These are phyloP conservation scores for Arctostaphylos glauca DNA, from an alignment of 148 eudicot genomes.

Conservation along the genomic window DNA sequence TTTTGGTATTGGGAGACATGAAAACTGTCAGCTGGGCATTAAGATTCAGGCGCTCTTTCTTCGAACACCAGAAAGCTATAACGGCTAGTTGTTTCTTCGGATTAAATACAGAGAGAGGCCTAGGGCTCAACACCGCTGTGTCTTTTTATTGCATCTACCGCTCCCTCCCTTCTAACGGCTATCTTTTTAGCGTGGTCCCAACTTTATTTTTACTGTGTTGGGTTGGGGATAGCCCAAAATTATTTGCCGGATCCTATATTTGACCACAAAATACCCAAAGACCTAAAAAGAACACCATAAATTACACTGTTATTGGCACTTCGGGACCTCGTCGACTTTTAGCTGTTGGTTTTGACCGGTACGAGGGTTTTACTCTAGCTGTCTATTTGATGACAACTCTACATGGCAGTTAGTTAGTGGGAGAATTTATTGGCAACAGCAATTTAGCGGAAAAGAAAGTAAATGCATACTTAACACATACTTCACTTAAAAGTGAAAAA, in stretches of 20 bases:
- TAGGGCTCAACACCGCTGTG: not conserved
- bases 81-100: slow-evolving; percentile 58
- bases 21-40: slow-evolving; percentile 40
- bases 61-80: slow-evolving; percentile 15
- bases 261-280: not conserved
- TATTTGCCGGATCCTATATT: not conserved
- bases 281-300: not conserved
- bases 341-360: too few relatives aligned
- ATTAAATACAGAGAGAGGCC: not conserved
- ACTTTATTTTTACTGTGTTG: not conserved
- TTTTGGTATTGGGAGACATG: slow-evolving; percentile 29
- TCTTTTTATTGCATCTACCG: slow-evolving; percentile 17
- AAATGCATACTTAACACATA: too few relatives aligned
- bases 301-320: not conserved
- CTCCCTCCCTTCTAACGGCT: slow-evolving; percentile 31
- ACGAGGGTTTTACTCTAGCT: too few relatives aligned
- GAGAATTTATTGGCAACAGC: too few relatives aligned
- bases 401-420: too few relatives aligned
- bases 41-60: slow-evolving; percentile 32
- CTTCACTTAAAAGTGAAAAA: too few relatives aligned
- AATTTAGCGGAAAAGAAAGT: too few relatives aligned
- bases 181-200: slow-evolving; percentile 22
- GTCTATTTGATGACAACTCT: too few relatives aligned
- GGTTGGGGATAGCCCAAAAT: not conserved
- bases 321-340: not conserved